Evolutionary conservation across 1,284 basidiomycete species (phyloP).

Genomic region (Tetrapyrgos nigripes): DNA sequence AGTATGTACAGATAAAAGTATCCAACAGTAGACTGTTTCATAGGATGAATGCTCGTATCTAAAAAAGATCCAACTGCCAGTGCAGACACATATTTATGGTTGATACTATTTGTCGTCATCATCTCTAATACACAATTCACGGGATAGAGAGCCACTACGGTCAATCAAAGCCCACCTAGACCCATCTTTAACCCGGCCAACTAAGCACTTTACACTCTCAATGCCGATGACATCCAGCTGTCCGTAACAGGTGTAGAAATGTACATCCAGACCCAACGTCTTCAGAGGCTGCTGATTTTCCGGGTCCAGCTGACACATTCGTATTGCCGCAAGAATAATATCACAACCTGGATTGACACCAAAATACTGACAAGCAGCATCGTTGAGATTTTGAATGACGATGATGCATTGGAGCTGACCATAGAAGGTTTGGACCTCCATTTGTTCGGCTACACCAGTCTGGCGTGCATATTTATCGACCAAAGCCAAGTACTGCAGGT

Average conservation of each 20-base stretch:
- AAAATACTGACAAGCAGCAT: slow-evolving; percentile 5
- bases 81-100: too few species aligned
- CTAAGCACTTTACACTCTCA: slow-evolving; percentile 25
- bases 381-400: slow-evolving; percentile 5
- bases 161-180: slow-evolving; percentile 29
- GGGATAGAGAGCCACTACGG: slow-evolving; percentile 9
- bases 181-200: slow-evolving; percentile 25
- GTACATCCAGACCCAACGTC: slow-evolving; percentile 2
- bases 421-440: slow-evolving; percentile 19
- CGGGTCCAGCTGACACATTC: slow-evolving; percentile 11
- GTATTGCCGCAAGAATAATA: slow-evolving; percentile 24
- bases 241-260: slow-evolving; percentile 16
- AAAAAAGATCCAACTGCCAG: too few species aligned
- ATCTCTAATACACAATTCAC: too few species aligned
- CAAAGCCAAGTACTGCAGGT: slow-evolving; percentile 23
- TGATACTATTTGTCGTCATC: too few species aligned
- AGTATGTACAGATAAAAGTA: too few species aligned
- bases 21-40: too few species aligned
- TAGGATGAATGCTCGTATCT: too few species aligned
- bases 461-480: slow-evolving; percentile 22
- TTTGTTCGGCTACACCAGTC: slow-evolving; percentile 3
- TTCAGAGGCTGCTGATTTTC: slow-evolving; percentile 7
- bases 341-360: not conserved
- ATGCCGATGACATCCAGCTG: slow-evolving; percentile 24
- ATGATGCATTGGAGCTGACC: slow-evolving; percentile 28